Base-by-base conservation (phyloP, 345 rosid genomes). In the Gossypium rotundifolium region DNA sequence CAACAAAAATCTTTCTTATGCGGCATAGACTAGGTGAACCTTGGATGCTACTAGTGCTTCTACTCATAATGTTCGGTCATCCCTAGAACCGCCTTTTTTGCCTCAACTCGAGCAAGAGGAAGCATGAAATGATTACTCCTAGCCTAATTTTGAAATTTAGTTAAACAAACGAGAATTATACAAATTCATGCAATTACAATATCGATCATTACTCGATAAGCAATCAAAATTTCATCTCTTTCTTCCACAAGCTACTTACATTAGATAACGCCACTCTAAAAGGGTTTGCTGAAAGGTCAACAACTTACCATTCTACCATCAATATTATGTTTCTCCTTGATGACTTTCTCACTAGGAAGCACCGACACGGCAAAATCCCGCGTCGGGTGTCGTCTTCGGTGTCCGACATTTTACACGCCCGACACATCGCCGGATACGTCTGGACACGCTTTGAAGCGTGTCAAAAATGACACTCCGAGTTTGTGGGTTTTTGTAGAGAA, bases 341-440 rank as follows among this genome's bases (percentile, higher is more conserved):
- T 87, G 81, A 95, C 99, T 68, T 85, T 81, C 70, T 95, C 99
- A 25, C n/a, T n/a, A n/a, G n/a, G n/a, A n/a, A n/a, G n/a, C n/a
- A n/a, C n/a, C n/a, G n/a, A n/a, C n/a, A n/a, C n/a, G n/a, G n/a
- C n/a, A n/a, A n/a, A n/a, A n/a, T n/a, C n/a, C n/a, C n/a, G n/a
- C n/a, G n/a, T n/a, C n/a, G n/a, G n/a, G n/a, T n/a, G n/a, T n/a
- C n/a, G n/a, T n/a, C n/a, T n/a, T n/a, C n/a, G n/a, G n/a, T n/a
- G n/a, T n/a, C n/a, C n/a, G n/a, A n/a, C n/a, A n/a, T n/a, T n/a
- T n/a, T n/a, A n/a, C n/a, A n/a, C n/a, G n/a, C n/a, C n/a, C n/a
- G n/a, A n/a, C n/a, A n/a, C n/a, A n/a, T n/a, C n/a, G n/a, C n/a
- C n/a, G n/a, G n/a, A n/a, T n/a, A n/a, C n/a, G n/a, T n/a, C n/a